A percentile compares a stretch with the other conserved stretches of the same genome.
phyloP scores from a whole-genome alignment of 306 rosid genomes.

The Cucumis melo region DNA sequence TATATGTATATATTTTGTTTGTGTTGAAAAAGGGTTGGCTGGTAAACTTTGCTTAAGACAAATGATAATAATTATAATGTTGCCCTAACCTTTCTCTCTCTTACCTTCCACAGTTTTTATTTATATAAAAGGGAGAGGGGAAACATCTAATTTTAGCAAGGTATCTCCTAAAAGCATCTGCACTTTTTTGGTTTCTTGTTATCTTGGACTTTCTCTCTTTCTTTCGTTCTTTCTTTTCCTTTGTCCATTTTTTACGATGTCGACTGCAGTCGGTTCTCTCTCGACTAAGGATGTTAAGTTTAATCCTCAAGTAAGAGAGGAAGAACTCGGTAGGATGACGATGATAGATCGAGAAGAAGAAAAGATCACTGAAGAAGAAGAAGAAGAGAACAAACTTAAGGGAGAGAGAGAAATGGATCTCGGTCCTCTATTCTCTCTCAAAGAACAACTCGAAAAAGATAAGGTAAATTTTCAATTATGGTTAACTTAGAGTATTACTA shows the following conservation, averaged over 20 bases:
- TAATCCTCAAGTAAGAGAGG: background rate
- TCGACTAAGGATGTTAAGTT: background rate
- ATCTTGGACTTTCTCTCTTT: background rate
- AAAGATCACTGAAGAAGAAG: constrained; percentile 24
- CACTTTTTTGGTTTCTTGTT: no score
- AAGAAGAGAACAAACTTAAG: constrained; percentile 29
- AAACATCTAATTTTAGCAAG: background rate
- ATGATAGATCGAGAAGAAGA: background rate
- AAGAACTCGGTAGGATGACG: background rate
- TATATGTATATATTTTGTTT: no score
- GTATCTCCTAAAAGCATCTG: background rate
- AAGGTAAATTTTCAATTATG: constrained; percentile 22
- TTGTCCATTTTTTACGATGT: background rate
- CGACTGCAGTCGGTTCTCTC: background rate
- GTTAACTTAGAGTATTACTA: no score
- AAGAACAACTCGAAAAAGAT: constrained; percentile 88
- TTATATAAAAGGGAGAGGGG: background rate
- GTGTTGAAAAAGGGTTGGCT: background rate
- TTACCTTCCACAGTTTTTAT: background rate
- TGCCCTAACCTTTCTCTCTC: background rate
- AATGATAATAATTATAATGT: background rate
- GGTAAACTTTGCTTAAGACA: background rate
- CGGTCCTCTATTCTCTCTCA: constrained; percentile 80
- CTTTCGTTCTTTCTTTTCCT: background rate
- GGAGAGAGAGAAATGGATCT: constrained; percentile 33